phyloP scores from a whole-genome alignment of 2,329 filamentous ascomycete genomes.

The Hypoxylon sp. region DNA sequence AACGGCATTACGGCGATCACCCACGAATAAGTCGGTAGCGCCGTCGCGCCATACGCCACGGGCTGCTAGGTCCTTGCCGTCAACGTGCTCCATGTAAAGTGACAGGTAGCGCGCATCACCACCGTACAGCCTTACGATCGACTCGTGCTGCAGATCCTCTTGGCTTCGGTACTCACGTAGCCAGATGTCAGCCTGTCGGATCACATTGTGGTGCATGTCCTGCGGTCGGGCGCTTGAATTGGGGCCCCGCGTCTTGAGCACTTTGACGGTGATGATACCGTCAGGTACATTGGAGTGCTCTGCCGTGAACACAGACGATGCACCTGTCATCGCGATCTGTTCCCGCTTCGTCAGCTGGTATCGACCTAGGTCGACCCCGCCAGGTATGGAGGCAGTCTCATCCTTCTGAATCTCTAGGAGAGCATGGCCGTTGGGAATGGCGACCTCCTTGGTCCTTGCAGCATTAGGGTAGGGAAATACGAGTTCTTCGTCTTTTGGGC shows the following conservation, averaged over 20 bases:
- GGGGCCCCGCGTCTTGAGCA: conserved; percentile 68
- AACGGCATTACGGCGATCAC: conserved; percentile 64
- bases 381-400: conserved; percentile 65
- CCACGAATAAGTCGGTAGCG: conserved; percentile 65
- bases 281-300: conserved; percentile 67
- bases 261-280: conserved; percentile 72
- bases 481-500: conserved; percentile 64
- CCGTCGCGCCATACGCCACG: conserved; percentile 65
- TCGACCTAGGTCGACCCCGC: conserved; percentile 66
- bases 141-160: conserved; percentile 68
- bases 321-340: conserved; percentile 68
- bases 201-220: conserved; percentile 68
- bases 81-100: conserved; percentile 74
- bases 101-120: conserved; percentile 73
- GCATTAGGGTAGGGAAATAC: conserved; percentile 67
- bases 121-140: conserved; percentile 71
- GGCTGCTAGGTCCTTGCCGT: conserved; percentile 68
- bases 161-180: conserved; percentile 71
- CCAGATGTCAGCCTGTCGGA: conserved; percentile 73
- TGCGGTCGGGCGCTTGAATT: conserved; percentile 62
- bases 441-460: conserved; percentile 64
- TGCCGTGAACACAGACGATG: conserved; percentile 71
- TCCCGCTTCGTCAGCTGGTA: conserved; percentile 70
- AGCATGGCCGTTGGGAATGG: conserved; percentile 63
- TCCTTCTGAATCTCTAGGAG: conserved; percentile 66